phyloP scores from a whole-genome alignment of 2,329 filamentous ascomycete species.

The Lasiodiplodia theobromae region DNA sequence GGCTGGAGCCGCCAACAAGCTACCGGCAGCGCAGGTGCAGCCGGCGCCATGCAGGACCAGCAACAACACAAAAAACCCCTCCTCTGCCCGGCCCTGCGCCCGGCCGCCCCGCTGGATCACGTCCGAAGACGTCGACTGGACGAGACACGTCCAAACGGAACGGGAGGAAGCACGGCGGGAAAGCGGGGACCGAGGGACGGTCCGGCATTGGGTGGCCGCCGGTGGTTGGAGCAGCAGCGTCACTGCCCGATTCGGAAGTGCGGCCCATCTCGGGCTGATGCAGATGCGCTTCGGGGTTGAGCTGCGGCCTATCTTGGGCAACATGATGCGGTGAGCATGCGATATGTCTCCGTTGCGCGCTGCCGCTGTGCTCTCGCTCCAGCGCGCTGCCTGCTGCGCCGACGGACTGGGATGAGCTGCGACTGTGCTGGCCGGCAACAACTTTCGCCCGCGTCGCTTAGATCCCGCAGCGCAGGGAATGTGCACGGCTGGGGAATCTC shows the following conservation, averaged over 20 bases:
- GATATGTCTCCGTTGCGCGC: background rate
- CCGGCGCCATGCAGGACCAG: background rate
- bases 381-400: background rate
- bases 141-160: background rate
- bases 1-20: constrained; percentile 7
- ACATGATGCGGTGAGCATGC: background rate
- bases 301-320: background rate
- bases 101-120: background rate
- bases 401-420: background rate
- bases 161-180: background rate
- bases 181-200: background rate
- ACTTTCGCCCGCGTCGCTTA: background rate
- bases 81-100: background rate
- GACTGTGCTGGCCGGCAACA: background rate
- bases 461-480: background rate
- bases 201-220: background rate
- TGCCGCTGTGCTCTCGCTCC: background rate
- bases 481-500: background rate
- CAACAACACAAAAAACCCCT: background rate
- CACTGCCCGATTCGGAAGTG: background rate
- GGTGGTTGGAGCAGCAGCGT: background rate
- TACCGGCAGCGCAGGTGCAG: constrained; percentile 5
- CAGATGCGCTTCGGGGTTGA: background rate
- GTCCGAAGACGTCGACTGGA: background rate
- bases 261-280: background rate